Evolutionary conservation across 2,329 filamentous ascomycete species (phyloP), one percentile per base, ranked within the genome.

Genomic region (Hymenoscyphus repandus): DNA sequence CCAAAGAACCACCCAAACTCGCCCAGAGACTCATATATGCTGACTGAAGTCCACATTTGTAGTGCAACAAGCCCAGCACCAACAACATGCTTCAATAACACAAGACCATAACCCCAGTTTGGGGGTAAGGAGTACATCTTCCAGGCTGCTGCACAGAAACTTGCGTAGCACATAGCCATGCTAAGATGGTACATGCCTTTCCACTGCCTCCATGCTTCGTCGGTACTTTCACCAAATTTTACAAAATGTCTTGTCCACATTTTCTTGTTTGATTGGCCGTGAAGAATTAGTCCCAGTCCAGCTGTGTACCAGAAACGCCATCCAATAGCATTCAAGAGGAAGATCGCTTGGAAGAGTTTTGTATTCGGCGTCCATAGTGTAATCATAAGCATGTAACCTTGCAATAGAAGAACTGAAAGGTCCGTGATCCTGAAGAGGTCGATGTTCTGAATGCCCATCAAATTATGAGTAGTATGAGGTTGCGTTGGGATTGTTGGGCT

Each of bases 1-100:
- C 93, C 93, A 65, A 91, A 97, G 75, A 97, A 97, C 92, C 92
- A 99, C 62, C 93, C 93, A 64, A 97, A 99, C 65, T 99, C 93
- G 50, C 93, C 93, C 0, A 99, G 81, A 1, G 90, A 95, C 45
- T 96, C 90, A 68, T 97, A 95, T 59, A 97, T 91, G 68, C 90
- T 96, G 58, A 88, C 76, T 1, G 90, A 86, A 1, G 91, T 96
- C 93, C 93, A 99, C 15, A 95, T 70, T 64, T 99, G 93, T 45
- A 99, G 77, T 10, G 86, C 83, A 52, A 97, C 83, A 57, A 97
- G 74, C 47, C 87, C 82, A 45, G 79, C 75, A 39, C 93, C 93
- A 32, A 97, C 66, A 22, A 96, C 88, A 64, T 97, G 93, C 65
- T 90, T 86, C 52, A 99, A 78, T 18, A 95, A 75, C 4, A 86